Base-by-base conservation (phyloP, 2,329 filamentous ascomycete species). In the Metarhizium brunneum region DNA sequence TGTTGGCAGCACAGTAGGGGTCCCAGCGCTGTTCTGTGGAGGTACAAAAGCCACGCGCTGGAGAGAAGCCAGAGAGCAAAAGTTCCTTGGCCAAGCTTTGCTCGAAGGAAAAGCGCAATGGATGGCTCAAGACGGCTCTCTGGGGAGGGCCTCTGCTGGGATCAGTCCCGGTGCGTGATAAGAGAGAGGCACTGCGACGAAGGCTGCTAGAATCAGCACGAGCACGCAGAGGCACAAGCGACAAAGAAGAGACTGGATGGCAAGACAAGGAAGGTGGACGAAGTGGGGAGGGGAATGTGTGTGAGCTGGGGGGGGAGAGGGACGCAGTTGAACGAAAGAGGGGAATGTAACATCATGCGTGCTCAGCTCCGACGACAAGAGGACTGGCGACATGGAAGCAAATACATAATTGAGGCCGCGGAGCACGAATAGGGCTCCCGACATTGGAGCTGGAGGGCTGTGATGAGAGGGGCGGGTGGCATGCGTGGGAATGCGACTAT, bases 201-300 rank as follows among this genome's bases (percentile, higher is more conserved):
- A 35, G 32, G 10, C 7, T 8, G 32, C 32, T 11, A 35, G 7
- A 35, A 2, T 35, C 32, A 35, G 7, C 20, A 18, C n/a, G 47
- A 83, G 81, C 25, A 76, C 73, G 25, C 47, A 90, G 76, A 35
- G 75, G 65, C 61, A 87, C 80, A 45, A 91, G 72, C 2, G 87
- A 84, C 30, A 76, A 75, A 29, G 72, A 70, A 35, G 45, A 47
- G 48, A 25, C 20, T 25, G 20, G 20, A 32, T 30, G 16, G 38
- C 56, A 60, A 18, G 55, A 53, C 2, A 53, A 35, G 5, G 38
- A 53, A 35, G 5, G 38, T 35, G 47, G 30, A 48, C 55, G 11
- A 51, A 40, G 52, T 45, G 51, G 47, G 47, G 47, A 47, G 35
- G 25, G 25, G 52, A 35, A 16, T 3, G 43, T 7, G 11, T 13